These are phyloP conservation scores for Curvularia sp. DNA, from an alignment of 2,329 filamentous ascomycete genomes.

Conservation along the genomic window DNA sequence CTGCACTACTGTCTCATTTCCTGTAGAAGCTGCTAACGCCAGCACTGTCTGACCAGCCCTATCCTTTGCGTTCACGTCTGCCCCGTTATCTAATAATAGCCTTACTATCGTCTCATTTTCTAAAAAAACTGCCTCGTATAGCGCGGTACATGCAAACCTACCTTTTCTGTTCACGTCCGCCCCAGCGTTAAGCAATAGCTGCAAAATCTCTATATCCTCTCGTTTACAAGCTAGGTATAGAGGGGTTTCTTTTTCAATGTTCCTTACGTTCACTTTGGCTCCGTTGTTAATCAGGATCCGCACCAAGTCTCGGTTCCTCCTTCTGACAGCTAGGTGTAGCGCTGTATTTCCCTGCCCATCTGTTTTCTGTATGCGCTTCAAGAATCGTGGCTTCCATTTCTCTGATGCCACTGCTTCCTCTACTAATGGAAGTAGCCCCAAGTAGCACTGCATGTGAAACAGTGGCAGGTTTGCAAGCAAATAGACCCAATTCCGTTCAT, in stretches of 20 bases:
- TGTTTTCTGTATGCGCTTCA: not conserved
- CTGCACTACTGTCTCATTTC: not conserved
- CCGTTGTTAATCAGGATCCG: not conserved
- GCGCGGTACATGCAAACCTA: too few species aligned
- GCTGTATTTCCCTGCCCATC: not conserved
- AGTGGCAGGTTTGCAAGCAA: not conserved
- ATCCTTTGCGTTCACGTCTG: not conserved
- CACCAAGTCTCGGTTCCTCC: not conserved
- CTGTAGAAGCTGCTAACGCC: too few species aligned
- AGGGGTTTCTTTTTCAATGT: not conserved
- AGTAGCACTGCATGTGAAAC: not conserved
- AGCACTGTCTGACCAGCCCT: not conserved
- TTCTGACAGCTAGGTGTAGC: not conserved
- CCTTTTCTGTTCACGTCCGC: too few species aligned
- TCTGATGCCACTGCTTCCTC: not conserved
- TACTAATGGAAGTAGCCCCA: not conserved
- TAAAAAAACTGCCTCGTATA: too few species aligned
- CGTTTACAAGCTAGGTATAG: not conserved
- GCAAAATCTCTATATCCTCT: not conserved
- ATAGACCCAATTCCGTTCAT: fast-evolving
- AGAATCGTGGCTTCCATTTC: not conserved
- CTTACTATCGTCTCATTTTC: too few species aligned
- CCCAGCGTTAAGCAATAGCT: not conserved
- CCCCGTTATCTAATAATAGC: not conserved
- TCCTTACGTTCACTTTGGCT: not conserved